phyloP scores from a whole-genome alignment of 805 yeast genomes.

The Danielia oregonensis region DNA sequence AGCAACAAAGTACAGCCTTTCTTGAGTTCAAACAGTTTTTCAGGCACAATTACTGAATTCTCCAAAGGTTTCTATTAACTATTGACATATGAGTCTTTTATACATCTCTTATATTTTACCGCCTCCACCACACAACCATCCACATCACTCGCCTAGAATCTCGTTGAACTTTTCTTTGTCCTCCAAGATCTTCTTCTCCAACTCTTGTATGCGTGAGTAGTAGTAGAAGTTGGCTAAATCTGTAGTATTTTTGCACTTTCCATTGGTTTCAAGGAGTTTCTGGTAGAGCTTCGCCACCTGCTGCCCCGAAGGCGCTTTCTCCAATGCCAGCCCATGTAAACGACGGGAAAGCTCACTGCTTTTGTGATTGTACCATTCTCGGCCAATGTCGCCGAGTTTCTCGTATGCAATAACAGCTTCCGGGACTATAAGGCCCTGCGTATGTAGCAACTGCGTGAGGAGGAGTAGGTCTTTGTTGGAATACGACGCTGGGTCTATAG shows the following conservation, averaged over 20 bases:
- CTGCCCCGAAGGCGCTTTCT: constrained; percentile 14
- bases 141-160: constrained; percentile 6
- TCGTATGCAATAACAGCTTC: constrained; percentile 13
- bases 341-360: constrained; percentile 22
- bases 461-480: constrained; percentile 32
- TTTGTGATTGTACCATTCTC: constrained; percentile 29
- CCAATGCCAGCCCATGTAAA: constrained; percentile 14
- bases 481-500: constrained; percentile 14
- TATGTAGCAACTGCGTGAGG: constrained; percentile 36
- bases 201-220: constrained; percentile 28
- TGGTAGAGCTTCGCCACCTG: constrained; percentile 24
- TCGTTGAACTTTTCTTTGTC: constrained; percentile 24
- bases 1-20: too few relatives aligned
- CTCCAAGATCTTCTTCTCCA: constrained; percentile 22
- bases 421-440: constrained; percentile 26
- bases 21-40: too few relatives aligned
- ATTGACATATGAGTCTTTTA: too few relatives aligned
- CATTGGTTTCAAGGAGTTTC: constrained; percentile 22
- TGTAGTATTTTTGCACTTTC: constrained; percentile 29
- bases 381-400: constrained; percentile 21
- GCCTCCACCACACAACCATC: too few relatives aligned
- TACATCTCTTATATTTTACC: too few relatives aligned
- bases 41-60: too few relatives aligned
- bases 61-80: too few relatives aligned
- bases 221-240: constrained; percentile 37